phyloP scores from a whole-genome alignment of 2,329 filamentous ascomycete species.

The Mycocentrospora acerina region DNA sequence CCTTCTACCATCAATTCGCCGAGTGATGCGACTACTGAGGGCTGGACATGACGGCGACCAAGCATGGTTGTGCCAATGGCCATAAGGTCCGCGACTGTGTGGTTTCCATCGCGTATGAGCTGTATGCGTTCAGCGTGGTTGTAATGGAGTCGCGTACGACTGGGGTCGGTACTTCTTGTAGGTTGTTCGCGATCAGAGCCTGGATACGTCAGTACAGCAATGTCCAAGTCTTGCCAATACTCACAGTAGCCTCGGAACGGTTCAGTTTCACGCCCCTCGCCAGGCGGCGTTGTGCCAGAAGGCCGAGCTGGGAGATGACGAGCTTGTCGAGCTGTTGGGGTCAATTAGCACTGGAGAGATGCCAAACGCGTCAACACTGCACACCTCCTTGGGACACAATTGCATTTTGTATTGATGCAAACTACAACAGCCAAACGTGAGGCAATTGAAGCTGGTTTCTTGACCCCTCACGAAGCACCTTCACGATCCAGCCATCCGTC shows the following conservation, averaged over 20 bases:
- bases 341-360: conserved; percentile 23
- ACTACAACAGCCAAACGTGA: neutral
- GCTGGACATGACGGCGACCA: conserved; percentile 85
- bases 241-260: conserved; percentile 81
- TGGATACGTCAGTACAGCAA: conserved; percentile 33
- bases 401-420: conserved; percentile 28
- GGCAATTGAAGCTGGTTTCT: conserved; percentile 2
- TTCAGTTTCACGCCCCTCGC: conserved; percentile 87
- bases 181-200: conserved; percentile 81
- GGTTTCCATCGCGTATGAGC: conserved; percentile 93
- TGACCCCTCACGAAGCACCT: neutral
- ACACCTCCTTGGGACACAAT: conserved; percentile 42
- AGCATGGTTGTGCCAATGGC: conserved; percentile 87
- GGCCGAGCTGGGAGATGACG: conserved; percentile 83
- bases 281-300: conserved; percentile 82
- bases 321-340: conserved; percentile 84
- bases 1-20: conserved; percentile 90
- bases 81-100: conserved; percentile 93
- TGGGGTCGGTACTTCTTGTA: conserved; percentile 69
- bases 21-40: conserved; percentile 76
- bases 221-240: conserved; percentile 7
- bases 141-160: conserved; percentile 4
- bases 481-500: conserved; percentile 1
- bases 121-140: conserved; percentile 39
- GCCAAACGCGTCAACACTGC: conserved; percentile 11